Evolutionary conservation across 306 rosid species (phyloP), one percentile per base, ranked within the genome.

Genomic region (Prosopis cineraria): DNA sequence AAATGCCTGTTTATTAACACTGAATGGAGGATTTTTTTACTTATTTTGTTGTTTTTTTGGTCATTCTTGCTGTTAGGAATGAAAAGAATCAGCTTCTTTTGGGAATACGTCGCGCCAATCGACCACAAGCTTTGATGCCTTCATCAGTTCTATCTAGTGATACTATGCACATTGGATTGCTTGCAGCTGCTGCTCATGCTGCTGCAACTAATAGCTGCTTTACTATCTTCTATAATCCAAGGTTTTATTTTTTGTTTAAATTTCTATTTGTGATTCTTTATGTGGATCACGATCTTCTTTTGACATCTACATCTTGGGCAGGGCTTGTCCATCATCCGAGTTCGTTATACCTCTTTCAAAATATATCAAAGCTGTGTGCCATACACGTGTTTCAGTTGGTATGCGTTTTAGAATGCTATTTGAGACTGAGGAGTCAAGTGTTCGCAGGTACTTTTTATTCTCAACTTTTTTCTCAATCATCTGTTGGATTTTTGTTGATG

Each of bases 111-210:
- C 93, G 84, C 52, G 92, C 97, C 68, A 85, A 79, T 83, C 78
- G 96, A 40, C 93, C 96, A 6, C 97, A 87, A 81, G 87, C 97
- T 80, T 86, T 89, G 73, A 89, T 90, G 90, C 97, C 97, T 3
- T 93, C 96, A 2, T 93, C 97, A 34, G 94, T 93, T 83, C 82
- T 93, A 77, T 87, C 96, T 25, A 89, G 94, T 85, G 97, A 93
- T 79, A 93, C 94, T 78, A 93, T 93, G 97, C 96, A 93, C 84
- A 93, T 93, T 55, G 97, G 97, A 70, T 96, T 93, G 76, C 97
- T 93, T 74, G 97, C 97, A 14, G 97, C 96, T 76, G 97, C 97
- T 16, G 97, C 97, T 70, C 97, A 93, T 87, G 97, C 97, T 40
- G 90, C 96, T 19, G 88, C 97, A 80, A 93, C 93, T 20, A 89